Conservation (phyloP, 139 green algal species). For the Edaphochlamys debaryana region DNA sequence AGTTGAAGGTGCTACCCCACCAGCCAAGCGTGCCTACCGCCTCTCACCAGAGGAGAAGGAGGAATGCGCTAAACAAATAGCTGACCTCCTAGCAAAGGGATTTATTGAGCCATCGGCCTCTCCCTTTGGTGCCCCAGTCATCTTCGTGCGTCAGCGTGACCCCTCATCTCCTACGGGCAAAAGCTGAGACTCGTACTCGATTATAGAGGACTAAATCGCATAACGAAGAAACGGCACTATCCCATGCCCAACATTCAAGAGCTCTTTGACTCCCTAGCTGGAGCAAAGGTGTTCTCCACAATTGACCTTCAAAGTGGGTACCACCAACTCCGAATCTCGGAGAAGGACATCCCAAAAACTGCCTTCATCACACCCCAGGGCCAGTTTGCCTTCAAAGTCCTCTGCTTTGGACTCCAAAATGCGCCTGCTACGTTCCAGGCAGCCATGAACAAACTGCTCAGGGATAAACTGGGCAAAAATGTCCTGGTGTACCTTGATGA, state of each 20-base stretch:
- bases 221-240: too few species aligned
- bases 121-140: constrained; percentile 49
- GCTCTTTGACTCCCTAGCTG: constrained; percentile 47
- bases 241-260: not conserved
- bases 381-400: constrained; percentile 55
- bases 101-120: constrained; percentile 64
- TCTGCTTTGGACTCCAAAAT: constrained; percentile 65
- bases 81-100: constrained; percentile 58
- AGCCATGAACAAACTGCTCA: constrained; percentile 60
- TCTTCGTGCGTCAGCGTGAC: constrained; percentile 64
- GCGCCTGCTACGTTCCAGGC: constrained; percentile 63
- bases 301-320: too few species aligned
- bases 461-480: constrained; percentile 45
- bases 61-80: constrained; percentile 60
- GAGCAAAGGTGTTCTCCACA: constrained; percentile 36
- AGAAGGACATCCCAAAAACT: constrained; percentile 48
- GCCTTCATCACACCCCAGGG: constrained; percentile 56
- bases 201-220: constrained; percentile 54
- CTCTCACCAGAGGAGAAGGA: constrained; percentile 56
- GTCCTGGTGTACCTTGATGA: constrained; percentile 78
- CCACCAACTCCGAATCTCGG: constrained; percentile 48
- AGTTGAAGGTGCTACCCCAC: not conserved
- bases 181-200: constrained; percentile 54
- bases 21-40: constrained; percentile 45
- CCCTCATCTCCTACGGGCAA: too few species aligned